Percentiles rank a stretch among this genome's conserved stretches.
These are phyloP conservation scores for Cyberlindnera samutprakarnensis DNA, from an alignment of 805 yeast species.

Conservation along the genomic window DNA sequence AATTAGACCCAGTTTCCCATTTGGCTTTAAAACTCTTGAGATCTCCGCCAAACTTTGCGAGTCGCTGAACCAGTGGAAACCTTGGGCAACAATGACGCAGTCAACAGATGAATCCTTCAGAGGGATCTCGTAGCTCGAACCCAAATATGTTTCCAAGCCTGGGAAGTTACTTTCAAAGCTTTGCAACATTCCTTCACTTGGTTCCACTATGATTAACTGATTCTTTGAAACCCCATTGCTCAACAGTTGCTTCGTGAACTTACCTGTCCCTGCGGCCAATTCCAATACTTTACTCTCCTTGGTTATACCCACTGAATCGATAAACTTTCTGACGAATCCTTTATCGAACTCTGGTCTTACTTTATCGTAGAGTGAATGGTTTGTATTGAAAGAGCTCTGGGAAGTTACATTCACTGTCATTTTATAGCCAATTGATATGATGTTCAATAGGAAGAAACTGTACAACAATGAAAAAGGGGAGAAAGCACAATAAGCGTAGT, in stretches of 20 bases:
- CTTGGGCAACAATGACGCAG: conserved; percentile 50
- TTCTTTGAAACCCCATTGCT: conserved; percentile 26
- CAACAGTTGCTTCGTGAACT: conserved; percentile 42
- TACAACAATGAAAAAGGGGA: too few relatives aligned
- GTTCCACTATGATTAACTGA: conserved; percentile 40
- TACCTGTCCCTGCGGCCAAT: conserved; percentile 59
- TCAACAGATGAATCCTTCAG: conserved; percentile 36
- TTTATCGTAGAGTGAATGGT: conserved; percentile 43
- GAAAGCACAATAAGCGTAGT: too few relatives aligned
- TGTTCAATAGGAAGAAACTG: too few relatives aligned
- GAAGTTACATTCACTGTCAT: conserved; percentile 32
- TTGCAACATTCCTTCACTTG: conserved; percentile 49
- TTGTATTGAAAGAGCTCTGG: conserved; percentile 40
- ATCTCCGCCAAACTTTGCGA: conserved; percentile 39
- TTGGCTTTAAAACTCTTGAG: conserved; percentile 40
- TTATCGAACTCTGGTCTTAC: conserved; percentile 44
- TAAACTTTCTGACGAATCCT: conserved; percentile 34
- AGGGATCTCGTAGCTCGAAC: conserved; percentile 42
- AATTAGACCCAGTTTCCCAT: conserved; percentile 44
- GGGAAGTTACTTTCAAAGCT: conserved; percentile 42
- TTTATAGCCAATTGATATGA: too few relatives aligned
- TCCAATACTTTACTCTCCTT: conserved; percentile 31
- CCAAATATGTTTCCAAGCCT: conserved; percentile 26
- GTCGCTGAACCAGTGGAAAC: conserved; percentile 63
- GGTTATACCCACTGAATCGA: conserved; percentile 29